A percentile compares a stretch with the other conserved stretches of the same genome.
These are phyloP conservation scores for Creolimax fragrantissima DNA, from an alignment of 78 protist species.

Conservation along the genomic window DNA sequence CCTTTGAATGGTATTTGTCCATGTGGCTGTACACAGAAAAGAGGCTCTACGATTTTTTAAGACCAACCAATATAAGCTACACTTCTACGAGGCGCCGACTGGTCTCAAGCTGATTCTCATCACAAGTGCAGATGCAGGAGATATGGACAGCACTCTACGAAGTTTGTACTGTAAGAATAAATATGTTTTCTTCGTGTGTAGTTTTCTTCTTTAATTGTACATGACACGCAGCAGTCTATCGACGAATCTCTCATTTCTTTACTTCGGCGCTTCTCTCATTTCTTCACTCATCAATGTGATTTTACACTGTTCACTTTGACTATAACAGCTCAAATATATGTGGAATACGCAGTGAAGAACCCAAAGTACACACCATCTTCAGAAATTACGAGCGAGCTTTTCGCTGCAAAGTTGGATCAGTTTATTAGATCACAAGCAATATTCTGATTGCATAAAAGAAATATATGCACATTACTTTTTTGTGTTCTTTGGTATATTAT, in stretches of 20 bases:
- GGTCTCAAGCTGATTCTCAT: conserved; percentile 13
- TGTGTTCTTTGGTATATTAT: no score
- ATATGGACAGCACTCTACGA: neutral
- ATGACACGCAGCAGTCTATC: no score
- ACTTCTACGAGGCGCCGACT: conserved; percentile 33
- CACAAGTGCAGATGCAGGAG: neutral
- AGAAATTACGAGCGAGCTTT: neutral
- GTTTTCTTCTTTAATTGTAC: no score
- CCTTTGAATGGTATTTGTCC: no score
- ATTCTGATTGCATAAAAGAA: neutral
- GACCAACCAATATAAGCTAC: conserved; percentile 19
- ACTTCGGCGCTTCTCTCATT: no score
- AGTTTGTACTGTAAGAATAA: neutral
- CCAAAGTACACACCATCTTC: neutral
- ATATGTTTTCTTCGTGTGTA: no score
- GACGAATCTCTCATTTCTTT: no score
- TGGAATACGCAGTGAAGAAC: neutral
- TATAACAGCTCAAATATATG: neutral
- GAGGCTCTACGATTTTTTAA: neutral
- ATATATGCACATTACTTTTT: neutral
- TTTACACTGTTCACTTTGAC: no score
- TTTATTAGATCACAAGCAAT: neutral
- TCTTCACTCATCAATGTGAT: no score
- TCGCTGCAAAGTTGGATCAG: neutral
- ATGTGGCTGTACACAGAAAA: no score